A percentile compares a stretch with the other conserved stretches of the same genome.
These are phyloP conservation scores for Cladosporium sp. DNA, from an alignment of 2,329 filamentous ascomycete genomes.

Conservation along the genomic window DNA sequence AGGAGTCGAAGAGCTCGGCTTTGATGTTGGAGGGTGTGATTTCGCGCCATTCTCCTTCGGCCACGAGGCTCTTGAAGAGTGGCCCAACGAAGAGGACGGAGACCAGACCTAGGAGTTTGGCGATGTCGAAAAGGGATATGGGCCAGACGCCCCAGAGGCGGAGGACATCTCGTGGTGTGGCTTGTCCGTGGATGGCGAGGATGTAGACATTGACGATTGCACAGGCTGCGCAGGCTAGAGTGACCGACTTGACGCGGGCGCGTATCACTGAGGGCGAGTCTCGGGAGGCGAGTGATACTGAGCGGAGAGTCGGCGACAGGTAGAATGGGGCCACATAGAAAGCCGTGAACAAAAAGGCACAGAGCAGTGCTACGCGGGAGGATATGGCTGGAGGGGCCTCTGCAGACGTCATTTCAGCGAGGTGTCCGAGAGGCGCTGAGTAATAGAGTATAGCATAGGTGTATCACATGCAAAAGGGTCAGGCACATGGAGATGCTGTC, in stretches of 20 bases:
- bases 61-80: slow-evolving; percentile 74
- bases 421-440: neutral
- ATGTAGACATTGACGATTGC: slow-evolving; percentile 67
- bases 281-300: slow-evolving; percentile 74
- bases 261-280: slow-evolving; percentile 89
- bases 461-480: neutral
- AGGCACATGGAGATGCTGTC: slow-evolving; percentile 1
- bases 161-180: slow-evolving; percentile 56
- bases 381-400: slow-evolving; percentile 29
- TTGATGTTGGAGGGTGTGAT: slow-evolving; percentile 54
- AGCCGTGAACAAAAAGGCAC: slow-evolving; percentile 70
- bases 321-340: slow-evolving; percentile 92
- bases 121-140: slow-evolving; percentile 60
- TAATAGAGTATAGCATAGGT: neutral
- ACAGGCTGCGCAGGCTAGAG: slow-evolving; percentile 69
- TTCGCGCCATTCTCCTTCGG: slow-evolving; percentile 67
- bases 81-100: slow-evolving; percentile 79
- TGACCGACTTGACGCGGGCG: slow-evolving; percentile 78
- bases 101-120: slow-evolving; percentile 67
- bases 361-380: slow-evolving; percentile 32
- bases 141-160: slow-evolving; percentile 82
- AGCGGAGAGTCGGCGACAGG: slow-evolving; percentile 74
- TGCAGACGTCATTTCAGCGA: slow-evolving; percentile 25
- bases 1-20: slow-evolving; percentile 65
- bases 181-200: slow-evolving; percentile 56